phyloP scores from a whole-genome alignment of 1,284 basidiomycete genomes.

The Pyrrhoderma noxium region DNA sequence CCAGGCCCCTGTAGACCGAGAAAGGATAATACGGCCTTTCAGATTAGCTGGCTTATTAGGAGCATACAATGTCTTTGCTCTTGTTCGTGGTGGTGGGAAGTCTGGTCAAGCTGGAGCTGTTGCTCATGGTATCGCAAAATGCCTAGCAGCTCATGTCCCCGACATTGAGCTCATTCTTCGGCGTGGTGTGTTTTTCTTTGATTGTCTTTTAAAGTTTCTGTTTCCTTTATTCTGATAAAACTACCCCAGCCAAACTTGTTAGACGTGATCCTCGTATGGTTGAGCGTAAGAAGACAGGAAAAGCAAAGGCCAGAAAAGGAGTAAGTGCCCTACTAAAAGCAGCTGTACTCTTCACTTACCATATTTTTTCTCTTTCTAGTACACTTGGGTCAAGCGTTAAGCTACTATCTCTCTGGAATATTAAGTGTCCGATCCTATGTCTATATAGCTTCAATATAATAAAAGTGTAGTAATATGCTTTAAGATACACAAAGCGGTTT shows the following conservation, averaged over 20 bases:
- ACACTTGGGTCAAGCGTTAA: constrained; percentile 94
- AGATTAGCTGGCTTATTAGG: constrained; percentile 82
- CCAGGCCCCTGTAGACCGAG: constrained; percentile 67
- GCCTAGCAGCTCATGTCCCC: constrained; percentile 65
- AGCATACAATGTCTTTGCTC: constrained; percentile 87
- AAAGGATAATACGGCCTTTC: constrained; percentile 76
- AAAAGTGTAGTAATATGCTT: constrained; percentile 6
- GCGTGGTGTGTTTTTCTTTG: constrained; percentile 47
- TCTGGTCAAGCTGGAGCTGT: constrained; percentile 91
- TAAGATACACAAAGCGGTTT: constrained; percentile 13
- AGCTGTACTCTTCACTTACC: not conserved
- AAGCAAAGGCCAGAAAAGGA: constrained; percentile 86
- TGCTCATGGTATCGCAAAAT: constrained; percentile 79
- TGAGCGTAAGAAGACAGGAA: constrained; percentile 94
- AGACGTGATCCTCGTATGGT: constrained; percentile 95
- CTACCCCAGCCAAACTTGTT: constrained; percentile 67
- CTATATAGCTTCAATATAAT: too few species aligned
- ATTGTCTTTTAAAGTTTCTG: not conserved
- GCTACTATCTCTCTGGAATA: constrained; percentile 5
- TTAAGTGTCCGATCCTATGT: not conserved
- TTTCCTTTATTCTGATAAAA: constrained; percentile 13
- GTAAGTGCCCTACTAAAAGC: constrained; percentile 43
- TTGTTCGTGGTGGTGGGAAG: constrained; percentile 84
- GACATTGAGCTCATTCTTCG: constrained; percentile 59
- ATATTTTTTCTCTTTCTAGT: constrained; percentile 37